Evolutionary conservation across 495 filamentous ascomycete species (phyloP), one percentile per base, ranked within the genome.

Genomic region (Aspergillus egyptiacus): DNA sequence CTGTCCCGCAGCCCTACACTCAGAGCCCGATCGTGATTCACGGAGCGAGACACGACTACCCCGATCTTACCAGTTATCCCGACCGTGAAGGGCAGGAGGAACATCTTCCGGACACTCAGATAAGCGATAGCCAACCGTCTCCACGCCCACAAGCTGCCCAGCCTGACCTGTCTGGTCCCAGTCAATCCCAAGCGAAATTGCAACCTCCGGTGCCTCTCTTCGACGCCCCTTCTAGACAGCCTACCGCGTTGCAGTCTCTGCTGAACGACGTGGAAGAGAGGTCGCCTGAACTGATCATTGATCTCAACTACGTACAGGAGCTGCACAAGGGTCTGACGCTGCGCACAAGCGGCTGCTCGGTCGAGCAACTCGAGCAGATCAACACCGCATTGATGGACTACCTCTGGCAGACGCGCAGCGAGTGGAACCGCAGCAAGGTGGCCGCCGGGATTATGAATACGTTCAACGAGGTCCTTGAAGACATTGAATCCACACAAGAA

Each of bases 361-460:
- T 98, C 31, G 93, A 97, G 67, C 94, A 98, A 63, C 74, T 98
- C 23, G 91, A 97, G 69, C 91, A 96, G 63, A 80, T 95, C 61
- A 87, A 89, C 61, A 82, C 90, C n/a, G 81, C 80, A 47, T 67
- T 96, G 58, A 96, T 96, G 91, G 84, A 90, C 50, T 78, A 80
- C 33, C 72, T 97, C 11, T 98, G 93, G 93, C 77, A 73, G 48
- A 75, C 71, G 47, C 78, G 87, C 32, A 75, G 78, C 44, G 83
- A 94, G 56, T 91, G 84, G 77, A 87, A 97, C 65, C 79, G 93
- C 14, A 84, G 78, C 57, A 68, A 67, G 43, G 88, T 97, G 9
- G 73, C 84, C 18, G 61, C 61, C 22, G 66, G 70, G 24, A 73
- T 94, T 24, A 69, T 69, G 10, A 70, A 77, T 6, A 78, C 83